Percentiles rank a stretch among this genome's conserved stretches.
Conservation (phyloP, 192 early-diverging fungal species). For the Radiomyces spectabilis region DNA sequence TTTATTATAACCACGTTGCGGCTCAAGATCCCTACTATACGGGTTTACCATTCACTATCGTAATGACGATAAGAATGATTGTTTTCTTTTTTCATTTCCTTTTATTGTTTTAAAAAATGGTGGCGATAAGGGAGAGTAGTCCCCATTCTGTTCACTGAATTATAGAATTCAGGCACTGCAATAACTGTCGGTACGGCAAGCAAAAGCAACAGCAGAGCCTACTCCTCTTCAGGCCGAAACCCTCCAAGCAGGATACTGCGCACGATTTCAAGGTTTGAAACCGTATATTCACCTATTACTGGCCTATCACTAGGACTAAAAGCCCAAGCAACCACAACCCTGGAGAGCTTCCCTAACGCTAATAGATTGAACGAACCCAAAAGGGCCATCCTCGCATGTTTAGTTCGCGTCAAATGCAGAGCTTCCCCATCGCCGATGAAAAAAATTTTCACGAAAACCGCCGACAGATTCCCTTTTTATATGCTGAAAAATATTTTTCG, state of each 20-base stretch:
- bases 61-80: too few relatives aligned
- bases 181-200: constrained; percentile 10
- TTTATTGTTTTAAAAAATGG: constrained; percentile 2
- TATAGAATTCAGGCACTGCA: constrained; percentile 2
- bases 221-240: background rate
- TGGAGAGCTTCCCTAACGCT: constrained; percentile 16
- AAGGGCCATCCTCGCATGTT: constrained; percentile 1
- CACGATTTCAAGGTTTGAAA: background rate
- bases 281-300: background rate
- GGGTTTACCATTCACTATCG: too few relatives aligned
- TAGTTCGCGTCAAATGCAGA: constrained; percentile 2
- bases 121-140: constrained; percentile 9
- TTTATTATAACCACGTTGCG: too few relatives aligned
- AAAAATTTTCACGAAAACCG: background rate
- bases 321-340: background rate
- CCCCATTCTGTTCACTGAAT: constrained; percentile 4
- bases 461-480: background rate
- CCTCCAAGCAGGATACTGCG: background rate
- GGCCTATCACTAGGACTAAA: constrained; percentile 3
- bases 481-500: background rate
- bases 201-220: background rate
- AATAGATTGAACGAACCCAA: constrained; percentile 1
- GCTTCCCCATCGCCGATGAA: constrained; percentile 5
- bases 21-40: too few relatives aligned
- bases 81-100: constrained; percentile 2